Base-by-base conservation (phyloP, 2,329 filamentous ascomycete species). In the Geosmithia putterillii region DNA sequence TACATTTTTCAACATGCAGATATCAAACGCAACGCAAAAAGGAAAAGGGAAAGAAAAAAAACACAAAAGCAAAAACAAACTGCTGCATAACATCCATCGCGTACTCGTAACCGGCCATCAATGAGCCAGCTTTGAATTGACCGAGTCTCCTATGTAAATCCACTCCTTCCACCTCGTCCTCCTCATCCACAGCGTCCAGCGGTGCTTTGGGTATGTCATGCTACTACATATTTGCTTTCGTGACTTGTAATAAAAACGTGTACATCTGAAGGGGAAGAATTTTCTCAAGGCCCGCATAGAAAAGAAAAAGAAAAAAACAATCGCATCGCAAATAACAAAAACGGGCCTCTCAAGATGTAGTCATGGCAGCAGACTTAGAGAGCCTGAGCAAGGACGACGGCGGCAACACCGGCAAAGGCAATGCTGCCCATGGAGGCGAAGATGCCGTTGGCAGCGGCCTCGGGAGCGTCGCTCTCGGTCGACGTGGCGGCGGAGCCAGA, bases 201-300 rank as follows among this genome's bases (percentile, higher is more conserved):
- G n/a, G 17, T 4, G 14, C 20, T 14, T 25, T 22, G 38, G 38
- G 38, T 40, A 40, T 40, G 18, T 40, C 38, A 40, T 40, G 19
- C 38, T 40, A 32, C 28, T 32, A 38, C 36, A 21, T 38, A 40
- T 40, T 40, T 40, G n/a, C 38, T 22, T 40, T 40, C 38, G 38
- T 40, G 73, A 86, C 81, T 83, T 56, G 83, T 92, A 68, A 82
- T 47, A 39, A 57, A 52, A 52, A 51, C 48, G 47, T 46, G 50
- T 54, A 53, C 48, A 55, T 47, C 44, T n/a, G n/a, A n/a, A n/a
- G n/a, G n/a, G n/a, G n/a, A n/a, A n/a, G n/a, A n/a, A n/a, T n/a
- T n/a, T n/a, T n/a, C n/a, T n/a, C n/a, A n/a, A n/a, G n/a, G n/a
- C n/a, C n/a, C n/a, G n/a, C n/a, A n/a, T 49, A 51, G 47, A 53